Percentiles rank a stretch among this genome's conserved stretches.
Conservation (phyloP, 2,329 filamentous ascomycete genomes). For the Talaromyces sp. region DNA sequence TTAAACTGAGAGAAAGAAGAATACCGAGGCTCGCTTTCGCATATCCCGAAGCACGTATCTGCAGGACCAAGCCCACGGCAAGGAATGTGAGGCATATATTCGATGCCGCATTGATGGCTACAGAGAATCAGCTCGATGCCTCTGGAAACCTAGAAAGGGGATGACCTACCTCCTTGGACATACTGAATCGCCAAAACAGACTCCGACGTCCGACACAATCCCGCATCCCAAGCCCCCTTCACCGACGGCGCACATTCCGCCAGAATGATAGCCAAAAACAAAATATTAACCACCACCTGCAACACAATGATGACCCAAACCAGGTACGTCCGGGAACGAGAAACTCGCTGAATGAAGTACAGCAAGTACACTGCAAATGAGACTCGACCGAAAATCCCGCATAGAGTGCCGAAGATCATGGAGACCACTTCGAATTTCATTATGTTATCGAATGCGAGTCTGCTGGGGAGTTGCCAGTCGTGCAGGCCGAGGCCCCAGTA, state of each 20-base stretch:
- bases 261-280: constrained; percentile 21
- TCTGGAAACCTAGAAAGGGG: neutral
- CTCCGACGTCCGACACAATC: constrained; percentile 20
- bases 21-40: constrained; percentile 7
- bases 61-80: constrained; percentile 10
- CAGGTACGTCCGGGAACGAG: constrained; percentile 17
- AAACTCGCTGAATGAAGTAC: constrained; percentile 21
- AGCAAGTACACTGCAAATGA: constrained; percentile 24
- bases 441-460: constrained; percentile 11
- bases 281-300: constrained; percentile 22
- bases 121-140: neutral
- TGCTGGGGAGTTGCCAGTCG: constrained; percentile 15
- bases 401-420: constrained; percentile 22
- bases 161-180: constrained; percentile 19
- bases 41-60: constrained; percentile 13
- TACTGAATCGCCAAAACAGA: constrained; percentile 14
- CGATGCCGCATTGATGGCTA: constrained; percentile 21
- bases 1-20: constrained; percentile 16
- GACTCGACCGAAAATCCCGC: constrained; percentile 23
- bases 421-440: constrained; percentile 23
- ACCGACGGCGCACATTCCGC: constrained; percentile 21
- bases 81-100: constrained; percentile 18
- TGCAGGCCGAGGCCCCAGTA: constrained; percentile 25
- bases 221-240: neutral
- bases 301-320: constrained; percentile 22